Evolutionary conservation across 805 yeast genomes (phyloP).

Genomic region (Jamesozyma rosinii): DNA sequence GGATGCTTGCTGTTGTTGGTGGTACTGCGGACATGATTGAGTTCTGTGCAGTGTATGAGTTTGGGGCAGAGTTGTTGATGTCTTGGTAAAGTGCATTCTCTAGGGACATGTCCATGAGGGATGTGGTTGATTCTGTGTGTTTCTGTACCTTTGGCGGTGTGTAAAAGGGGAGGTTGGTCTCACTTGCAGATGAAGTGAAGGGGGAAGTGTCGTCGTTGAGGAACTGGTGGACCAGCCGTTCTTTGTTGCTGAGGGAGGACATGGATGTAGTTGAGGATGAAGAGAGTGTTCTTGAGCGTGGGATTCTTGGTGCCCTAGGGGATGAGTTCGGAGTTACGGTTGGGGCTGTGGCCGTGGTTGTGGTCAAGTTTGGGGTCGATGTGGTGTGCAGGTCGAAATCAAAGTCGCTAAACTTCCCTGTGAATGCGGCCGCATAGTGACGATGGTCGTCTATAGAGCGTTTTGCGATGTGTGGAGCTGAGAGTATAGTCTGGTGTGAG

Average conservation of each 20-base stretch:
- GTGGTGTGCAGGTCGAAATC: conserved; percentile 1
- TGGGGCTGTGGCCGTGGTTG: no score
- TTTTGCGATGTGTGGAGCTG: no score
- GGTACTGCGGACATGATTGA: neutral
- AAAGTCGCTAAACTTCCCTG: conserved; percentile 11
- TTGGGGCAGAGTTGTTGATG: neutral
- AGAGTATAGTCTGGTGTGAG: no score
- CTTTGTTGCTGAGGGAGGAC: neutral
- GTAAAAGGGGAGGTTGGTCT: no score
- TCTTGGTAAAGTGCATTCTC: conserved; percentile 4
- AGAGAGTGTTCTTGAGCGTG: neutral
- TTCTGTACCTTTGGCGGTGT: neutral
- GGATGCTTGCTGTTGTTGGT: neutral
- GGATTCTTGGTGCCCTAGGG: no score
- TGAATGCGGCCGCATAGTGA: conserved; percentile 6
- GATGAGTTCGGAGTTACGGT: no score
- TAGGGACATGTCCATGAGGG: conserved; percentile 1
- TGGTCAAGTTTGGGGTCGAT: neutral
- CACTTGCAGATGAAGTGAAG: no score
- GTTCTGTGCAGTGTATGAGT: neutral
- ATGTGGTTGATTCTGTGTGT: neutral
- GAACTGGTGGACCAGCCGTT: conserved; percentile 7
- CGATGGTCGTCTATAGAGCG: no score
- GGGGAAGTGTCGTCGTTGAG: conserved; percentile 3
- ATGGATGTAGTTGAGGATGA: neutral